Base-by-base conservation (phyloP, 768 basidiomycete genomes). In the Kwoniella dejecticola region DNA sequence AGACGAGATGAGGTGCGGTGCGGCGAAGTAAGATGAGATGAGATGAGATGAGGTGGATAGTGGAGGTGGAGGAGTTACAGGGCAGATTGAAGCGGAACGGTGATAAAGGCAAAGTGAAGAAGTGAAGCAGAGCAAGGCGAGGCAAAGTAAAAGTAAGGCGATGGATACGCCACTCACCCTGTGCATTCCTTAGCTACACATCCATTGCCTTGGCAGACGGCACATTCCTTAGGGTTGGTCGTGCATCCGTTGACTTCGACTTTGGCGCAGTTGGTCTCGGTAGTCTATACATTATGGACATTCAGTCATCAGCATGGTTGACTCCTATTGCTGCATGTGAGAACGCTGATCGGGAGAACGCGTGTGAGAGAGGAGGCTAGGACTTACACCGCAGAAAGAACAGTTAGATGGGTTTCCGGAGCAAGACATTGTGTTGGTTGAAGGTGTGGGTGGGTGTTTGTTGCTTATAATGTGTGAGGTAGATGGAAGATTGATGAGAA, bases 361-460 rank as follows among this genome's bases (percentile, higher is more conserved):
- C 41, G 24, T 8, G 17, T 12, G 26, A 38, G 23, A 23, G 7
- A 60, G 50, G 36, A 33, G 21, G 24, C 21, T 21, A 11, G 3
- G 19, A 74, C 72, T 71, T 44, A 74, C 72, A 23, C 70, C 70
- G 70, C 72, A 74, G 72, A 74, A 74, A 40, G 52, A 50, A 50
- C 72, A 74, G 68, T 69, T 68, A 42, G 55, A 33, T 31, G 72
- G 72, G 62, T 74, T 67, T 53, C 72, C 72, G 24, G 63, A 61
- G 71, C 71, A 73, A 53, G 68, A 69, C 70, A 71, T 71, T 45
- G 57, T 66, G 54, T 36, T 11, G 24, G 17, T 21, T 19, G 7
- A 36, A 24, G 24, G 44, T 2, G 23, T 24, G 27, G n/a, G 29
- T 50, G 48, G 17, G 21, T 31, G 15, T 31, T 13, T 31, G 3